Evolutionary conservation across 208 protist genomes (phyloP), one percentile per base, ranked within the genome.

Genomic region (Wallacemonas sp.): DNA sequence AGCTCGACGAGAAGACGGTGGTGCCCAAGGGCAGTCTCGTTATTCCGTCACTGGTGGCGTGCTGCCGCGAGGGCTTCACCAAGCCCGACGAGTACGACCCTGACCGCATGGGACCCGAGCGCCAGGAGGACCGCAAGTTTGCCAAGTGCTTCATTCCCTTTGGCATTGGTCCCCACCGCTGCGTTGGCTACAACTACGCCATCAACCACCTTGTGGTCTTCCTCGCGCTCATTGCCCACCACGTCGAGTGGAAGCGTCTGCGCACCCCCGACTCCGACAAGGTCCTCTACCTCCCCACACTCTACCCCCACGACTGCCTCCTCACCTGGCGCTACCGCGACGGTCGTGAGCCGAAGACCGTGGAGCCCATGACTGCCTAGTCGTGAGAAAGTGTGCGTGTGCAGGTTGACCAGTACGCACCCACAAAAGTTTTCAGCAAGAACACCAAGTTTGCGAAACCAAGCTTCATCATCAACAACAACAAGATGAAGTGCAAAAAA

Each of bases 161-260:
- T 64, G 94, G 94, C 57, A 76, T 87, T 44, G 93, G 93, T 21
- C 88, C 95, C 17, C 94, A 98, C 76, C 87, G 87, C 61, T 98
- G 95, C 74, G 80, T 97, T 30, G 95, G 95, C 24, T 91, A 91
- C 72, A 94, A 98, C 81, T 96, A 97, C 62, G 94, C 92, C 57
- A 96, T 97, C 63, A 97, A 96, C 70, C 95, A 98, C 76, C 76
- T 98, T 26, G 95, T 85, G 57, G 80, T 93, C 23, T 97, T 90
- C 78, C 61, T 97, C 14, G 90, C 88, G 1, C 72, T 93, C 48
- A 71, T 93, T 38, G 61, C 91, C 4, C 85, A 88, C 73, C 61
- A 79, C 47, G 27, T 67, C 4, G 75, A 95, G 57, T 96, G 90
- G 90, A 77, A 82, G 41, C 91, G 91, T 60, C 83, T 62, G 30